Evolutionary conservation across 1,139 yeast genomes (phyloP).

Genomic region (Zhuliangozyma blackwelliae): DNA sequence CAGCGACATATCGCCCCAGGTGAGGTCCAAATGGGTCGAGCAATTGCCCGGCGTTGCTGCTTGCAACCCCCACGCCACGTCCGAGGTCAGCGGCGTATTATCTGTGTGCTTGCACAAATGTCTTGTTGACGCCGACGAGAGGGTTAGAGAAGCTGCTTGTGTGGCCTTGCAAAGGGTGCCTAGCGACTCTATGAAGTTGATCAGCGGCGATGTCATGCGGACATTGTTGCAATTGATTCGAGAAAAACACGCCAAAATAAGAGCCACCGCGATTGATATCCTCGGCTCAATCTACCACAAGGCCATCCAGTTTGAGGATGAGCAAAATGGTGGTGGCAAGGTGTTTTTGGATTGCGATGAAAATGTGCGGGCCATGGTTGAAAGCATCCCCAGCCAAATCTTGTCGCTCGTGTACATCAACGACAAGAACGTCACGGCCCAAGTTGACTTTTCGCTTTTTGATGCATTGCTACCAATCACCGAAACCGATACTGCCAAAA

Average conservation of each 20-base stretch:
- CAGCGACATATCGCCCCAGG: constrained; percentile 61
- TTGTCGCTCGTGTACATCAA: constrained; percentile 72
- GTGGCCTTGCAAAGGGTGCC: constrained; percentile 39
- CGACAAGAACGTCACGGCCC: constrained; percentile 62
- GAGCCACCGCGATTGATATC: constrained; percentile 55
- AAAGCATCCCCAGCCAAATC: constrained; percentile 62
- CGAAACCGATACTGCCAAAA: constrained; percentile 33
- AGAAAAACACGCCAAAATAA: constrained; percentile 65
- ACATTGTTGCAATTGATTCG: constrained; percentile 61
- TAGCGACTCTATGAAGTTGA: constrained; percentile 13
- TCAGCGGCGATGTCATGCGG: constrained; percentile 44
- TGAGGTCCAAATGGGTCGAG: constrained; percentile 69
- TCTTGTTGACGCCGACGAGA: constrained; percentile 71
- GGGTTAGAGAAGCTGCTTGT: constrained; percentile 65
- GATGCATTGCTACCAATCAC: constrained; percentile 59
- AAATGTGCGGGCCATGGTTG: constrained; percentile 33
- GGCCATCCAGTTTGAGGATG: too few species aligned
- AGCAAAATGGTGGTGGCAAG: constrained; percentile 9
- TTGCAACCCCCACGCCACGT: constrained; percentile 36
- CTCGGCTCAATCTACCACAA: constrained; percentile 53
- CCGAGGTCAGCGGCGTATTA: constrained; percentile 50
- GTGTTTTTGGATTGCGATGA: constrained; percentile 8
- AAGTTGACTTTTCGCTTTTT: constrained; percentile 59
- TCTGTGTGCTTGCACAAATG: constrained; percentile 62
- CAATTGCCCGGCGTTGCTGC: constrained; percentile 35